phyloP scores from a whole-genome alignment of 352 stramenopile species.

The Pythium guiyangense region DNA sequence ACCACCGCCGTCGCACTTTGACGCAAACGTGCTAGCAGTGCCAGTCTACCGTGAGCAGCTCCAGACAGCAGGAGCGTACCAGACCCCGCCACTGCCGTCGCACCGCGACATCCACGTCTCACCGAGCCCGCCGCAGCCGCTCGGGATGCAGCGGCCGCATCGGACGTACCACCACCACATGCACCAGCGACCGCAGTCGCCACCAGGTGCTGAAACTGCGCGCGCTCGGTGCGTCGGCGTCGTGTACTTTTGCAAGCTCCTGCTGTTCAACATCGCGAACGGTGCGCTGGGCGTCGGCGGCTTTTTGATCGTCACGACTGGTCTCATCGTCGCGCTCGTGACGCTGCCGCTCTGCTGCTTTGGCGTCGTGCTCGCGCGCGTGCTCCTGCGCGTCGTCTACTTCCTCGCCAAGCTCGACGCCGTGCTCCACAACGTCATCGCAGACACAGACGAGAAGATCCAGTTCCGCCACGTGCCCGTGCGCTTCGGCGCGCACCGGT shows the following conservation, averaged over 20 bases:
- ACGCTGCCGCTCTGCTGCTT: slow-evolving; percentile 52
- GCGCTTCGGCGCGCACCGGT: slow-evolving; percentile 36
- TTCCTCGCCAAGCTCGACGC: too few relatives aligned
- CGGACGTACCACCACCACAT: slow-evolving; percentile 8
- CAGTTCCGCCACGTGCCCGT: too few relatives aligned
- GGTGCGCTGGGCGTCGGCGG: slow-evolving; percentile 9
- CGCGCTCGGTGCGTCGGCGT: slow-evolving; percentile 4
- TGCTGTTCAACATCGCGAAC: slow-evolving; percentile 21
- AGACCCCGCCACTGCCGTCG: too few relatives aligned
- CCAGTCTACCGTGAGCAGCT: slow-evolving; percentile 11
- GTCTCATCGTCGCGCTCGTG: slow-evolving; percentile 17
- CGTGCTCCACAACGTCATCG: too few relatives aligned
- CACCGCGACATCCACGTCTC: too few relatives aligned
- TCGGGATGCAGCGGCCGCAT: slow-evolving; percentile 9
- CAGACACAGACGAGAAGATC: too few relatives aligned
- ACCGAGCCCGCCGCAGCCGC: too few relatives aligned
- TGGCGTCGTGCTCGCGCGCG: slow-evolving; percentile 40
- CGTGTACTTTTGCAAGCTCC: slow-evolving; percentile 10
- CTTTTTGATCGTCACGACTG: slow-evolving; percentile 4
- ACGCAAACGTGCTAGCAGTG: neutral
- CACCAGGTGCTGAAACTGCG: neutral
- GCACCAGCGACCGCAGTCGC: slow-evolving; percentile 1
- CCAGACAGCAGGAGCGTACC: too few relatives aligned
- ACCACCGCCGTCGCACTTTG: neutral
- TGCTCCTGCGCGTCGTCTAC: slow-evolving; percentile 32